Conservation (phyloP, 2,329 filamentous ascomycete species). For the Rutstroemia sp. region DNA sequence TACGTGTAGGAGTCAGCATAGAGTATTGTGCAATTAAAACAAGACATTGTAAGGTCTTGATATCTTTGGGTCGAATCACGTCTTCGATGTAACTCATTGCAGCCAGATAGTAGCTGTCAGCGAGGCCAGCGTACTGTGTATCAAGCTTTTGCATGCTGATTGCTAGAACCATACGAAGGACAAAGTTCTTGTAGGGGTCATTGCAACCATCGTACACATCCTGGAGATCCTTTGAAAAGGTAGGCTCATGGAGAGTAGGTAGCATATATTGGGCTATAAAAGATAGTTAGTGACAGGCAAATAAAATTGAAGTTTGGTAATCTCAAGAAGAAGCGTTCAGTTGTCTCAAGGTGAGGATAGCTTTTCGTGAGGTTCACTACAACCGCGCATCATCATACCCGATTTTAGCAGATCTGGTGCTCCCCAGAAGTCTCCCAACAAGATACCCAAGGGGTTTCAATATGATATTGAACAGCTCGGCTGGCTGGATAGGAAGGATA, state of each 20-base stretch:
- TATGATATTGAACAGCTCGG: too few relatives aligned
- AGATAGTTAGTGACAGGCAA: constrained; percentile 11
- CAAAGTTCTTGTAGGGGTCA: constrained; percentile 81
- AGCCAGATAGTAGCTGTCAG: constrained; percentile 90
- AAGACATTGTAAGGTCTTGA: constrained; percentile 85
- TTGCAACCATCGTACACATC: constrained; percentile 70
- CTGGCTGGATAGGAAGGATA: neutral
- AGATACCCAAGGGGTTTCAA: neutral
- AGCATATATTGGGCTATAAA: constrained; percentile 76
- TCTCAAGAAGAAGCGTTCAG: too few relatives aligned
- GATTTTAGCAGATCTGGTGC: too few relatives aligned
- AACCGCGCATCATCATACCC: too few relatives aligned
- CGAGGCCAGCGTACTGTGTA: constrained; percentile 81
- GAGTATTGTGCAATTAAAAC: constrained; percentile 86
- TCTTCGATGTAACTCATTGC: constrained; percentile 79
- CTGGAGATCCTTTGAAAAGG: constrained; percentile 68
- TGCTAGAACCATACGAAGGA: constrained; percentile 84
- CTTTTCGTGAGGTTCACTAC: too few relatives aligned
- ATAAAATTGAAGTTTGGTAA: neutral
- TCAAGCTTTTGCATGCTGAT: constrained; percentile 92
- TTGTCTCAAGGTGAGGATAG: too few relatives aligned
- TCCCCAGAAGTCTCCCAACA: neutral
- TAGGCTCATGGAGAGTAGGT: constrained; percentile 77
- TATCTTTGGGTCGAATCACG: constrained; percentile 78
- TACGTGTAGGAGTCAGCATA: constrained; percentile 81